Evolutionary conservation across 768 basidiomycete genomes (phyloP), one percentile per base, ranked within the genome.

Genomic region (Termitomyces sp.): DNA sequence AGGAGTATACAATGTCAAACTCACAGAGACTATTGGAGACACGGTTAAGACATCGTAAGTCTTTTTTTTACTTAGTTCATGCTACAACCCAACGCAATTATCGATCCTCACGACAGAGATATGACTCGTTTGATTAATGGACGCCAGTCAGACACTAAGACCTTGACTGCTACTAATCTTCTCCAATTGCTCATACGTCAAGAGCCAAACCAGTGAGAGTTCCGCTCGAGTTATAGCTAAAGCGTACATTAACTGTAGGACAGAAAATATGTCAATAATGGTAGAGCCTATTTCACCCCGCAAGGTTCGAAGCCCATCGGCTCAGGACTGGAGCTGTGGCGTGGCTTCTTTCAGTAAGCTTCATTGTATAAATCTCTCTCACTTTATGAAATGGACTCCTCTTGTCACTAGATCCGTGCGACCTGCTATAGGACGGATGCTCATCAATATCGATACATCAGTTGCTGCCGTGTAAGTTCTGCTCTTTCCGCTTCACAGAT

Each of bases 321-420:
- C 56, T 61, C 14, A 43, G 73, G 72, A 2, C 60, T 83, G 0
- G 76, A 79, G 38, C 55, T 82, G 0, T 74, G 77, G 67, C 67
- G 74, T 8, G 81, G 81, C 0, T 79, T 71, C 42, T 81, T 74
- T 53, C 79, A 81, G 81, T 82, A 53, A 28, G 75, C 26, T n/a
- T 32, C 10, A 6, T 42, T 12, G 21, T 30, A 30, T 7, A 19
- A 5, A 14, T 30, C n/a, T 38, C 37, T 22, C 12, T 14, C 3
- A 4, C 22, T 15, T 22, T 3, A 41, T 51, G 19, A 15, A 10
- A 30, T 51, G 10, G 5, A 45, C 32, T 26, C 3, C 26, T 10
- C 8, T 40, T n/a, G 0, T 46, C 22, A 43, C 15, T 12, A 53
- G 55, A 45, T 78, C 76, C 44, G 77, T 81, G 38, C 73, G 81